These are phyloP conservation scores for Dictyostelium capitatum DNA, from an alignment of 78 protist species.

Conservation along the genomic window DNA sequence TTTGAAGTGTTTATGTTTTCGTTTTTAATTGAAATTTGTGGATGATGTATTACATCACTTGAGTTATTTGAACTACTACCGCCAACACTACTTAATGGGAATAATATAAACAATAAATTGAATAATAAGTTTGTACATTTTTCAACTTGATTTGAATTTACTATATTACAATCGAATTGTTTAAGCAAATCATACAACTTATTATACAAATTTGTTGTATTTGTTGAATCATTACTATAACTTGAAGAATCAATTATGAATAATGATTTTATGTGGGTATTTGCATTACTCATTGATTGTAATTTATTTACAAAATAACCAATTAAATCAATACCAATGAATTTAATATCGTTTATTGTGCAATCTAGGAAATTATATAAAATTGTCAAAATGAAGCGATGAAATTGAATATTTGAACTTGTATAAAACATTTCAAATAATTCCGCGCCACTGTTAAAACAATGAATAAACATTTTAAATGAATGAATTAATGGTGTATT, in stretches of 20 bases:
- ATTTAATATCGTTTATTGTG: conserved; percentile 1
- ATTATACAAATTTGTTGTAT: too few relatives aligned
- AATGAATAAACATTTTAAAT: background rate
- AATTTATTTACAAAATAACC: too few relatives aligned
- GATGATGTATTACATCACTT: too few relatives aligned
- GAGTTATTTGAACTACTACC: too few relatives aligned
- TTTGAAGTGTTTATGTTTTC: background rate
- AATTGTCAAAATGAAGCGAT: background rate
- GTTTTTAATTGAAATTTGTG: background rate
- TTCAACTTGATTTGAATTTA: too few relatives aligned
- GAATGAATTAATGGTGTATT: background rate
- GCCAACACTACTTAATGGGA: background rate
- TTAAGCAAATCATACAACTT: too few relatives aligned
- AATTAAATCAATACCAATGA: background rate
- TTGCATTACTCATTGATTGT: too few relatives aligned
- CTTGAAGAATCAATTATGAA: too few relatives aligned
- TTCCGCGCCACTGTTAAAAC: background rate
- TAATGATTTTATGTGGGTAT: too few relatives aligned
- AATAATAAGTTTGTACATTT: background rate
- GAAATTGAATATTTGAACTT: background rate
- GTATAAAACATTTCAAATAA: background rate
- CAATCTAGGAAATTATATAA: background rate
- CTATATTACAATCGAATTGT: too few relatives aligned
- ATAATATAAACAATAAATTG: background rate
- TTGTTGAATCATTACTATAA: too few relatives aligned